phyloP scores from a whole-genome alignment of 2,329 filamentous ascomycete genomes.

The Aspergillus sp. region DNA sequence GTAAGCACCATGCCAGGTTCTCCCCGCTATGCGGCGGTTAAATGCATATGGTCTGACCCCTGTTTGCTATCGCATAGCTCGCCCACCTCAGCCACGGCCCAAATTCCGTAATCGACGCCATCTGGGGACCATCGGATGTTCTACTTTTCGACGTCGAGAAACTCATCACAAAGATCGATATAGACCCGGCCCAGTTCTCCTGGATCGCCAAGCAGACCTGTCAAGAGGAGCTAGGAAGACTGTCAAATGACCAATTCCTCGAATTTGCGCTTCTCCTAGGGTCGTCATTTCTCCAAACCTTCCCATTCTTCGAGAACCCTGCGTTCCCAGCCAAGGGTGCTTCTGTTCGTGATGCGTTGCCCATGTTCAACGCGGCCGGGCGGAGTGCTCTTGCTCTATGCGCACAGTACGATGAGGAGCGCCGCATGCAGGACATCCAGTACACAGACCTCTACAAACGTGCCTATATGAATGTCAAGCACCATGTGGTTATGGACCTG shows the following conservation, averaged over 20 bases:
- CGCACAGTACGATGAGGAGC: constrained; percentile 75
- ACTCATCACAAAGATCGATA: constrained; percentile 59
- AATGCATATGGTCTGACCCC: constrained; percentile 4
- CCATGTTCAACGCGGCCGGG: constrained; percentile 66
- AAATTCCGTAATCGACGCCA: constrained; percentile 67
- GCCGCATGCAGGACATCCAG: constrained; percentile 67
- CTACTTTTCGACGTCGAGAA: constrained; percentile 83
- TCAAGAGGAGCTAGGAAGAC: constrained; percentile 64
- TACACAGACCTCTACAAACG: constrained; percentile 87
- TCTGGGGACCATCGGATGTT: constrained; percentile 82
- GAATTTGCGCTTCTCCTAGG: constrained; percentile 83
- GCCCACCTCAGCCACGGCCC: constrained; percentile 74
- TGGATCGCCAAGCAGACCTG: constrained; percentile 67
- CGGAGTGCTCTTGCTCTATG: constrained; percentile 73
- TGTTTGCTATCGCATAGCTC: constrained; percentile 44
- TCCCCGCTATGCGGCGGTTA: neutral
- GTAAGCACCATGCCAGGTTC: constrained; percentile 48
- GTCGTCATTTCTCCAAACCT: constrained; percentile 73
- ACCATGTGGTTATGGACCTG: constrained; percentile 78
- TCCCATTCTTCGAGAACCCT: constrained; percentile 71
- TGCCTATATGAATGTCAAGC: constrained; percentile 79
- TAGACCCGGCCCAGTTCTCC: constrained; percentile 63
- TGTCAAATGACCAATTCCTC: constrained; percentile 72
- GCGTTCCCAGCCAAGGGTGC: constrained; percentile 55
- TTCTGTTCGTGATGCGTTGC: constrained; percentile 73